Evolutionary conservation across 805 yeast genomes (phyloP), one percentile per base, ranked within the genome.

Genomic region (Kodamaea laetipori): DNA sequence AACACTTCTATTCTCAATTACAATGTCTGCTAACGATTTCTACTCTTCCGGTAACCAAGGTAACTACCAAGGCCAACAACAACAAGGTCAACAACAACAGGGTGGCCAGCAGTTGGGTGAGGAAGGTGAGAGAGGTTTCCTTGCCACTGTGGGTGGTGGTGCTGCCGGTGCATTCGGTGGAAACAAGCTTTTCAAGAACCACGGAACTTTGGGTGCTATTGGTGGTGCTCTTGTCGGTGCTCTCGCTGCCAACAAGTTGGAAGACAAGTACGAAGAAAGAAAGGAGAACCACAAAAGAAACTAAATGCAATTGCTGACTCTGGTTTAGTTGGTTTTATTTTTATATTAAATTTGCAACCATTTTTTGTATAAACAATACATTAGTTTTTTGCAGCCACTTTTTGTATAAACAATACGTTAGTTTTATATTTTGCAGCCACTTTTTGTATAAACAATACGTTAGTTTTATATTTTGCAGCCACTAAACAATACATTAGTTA

Each of bases 151-250:
- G 11, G 63, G 50, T 9, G 66, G 65, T n/a, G 65, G 62, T 40
- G 64, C 60, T 9, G 63, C 62, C 11, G 66, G 66, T 39, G 65
- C 57, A 9, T 55, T 43, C 28, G 64, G 58, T 23, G 66, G 66
- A 24, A 48, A 51, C 33, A 61, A 61, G 51, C 15, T 61, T 31
- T 60, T 61, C 12, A 34, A 39, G 36, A 46, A 47, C 45, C 66
- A 61, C 50, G 50, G 57, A 17, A 60, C 61, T 11, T 43, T 61
- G 11, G 66, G 66, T n/a, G 56, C 56, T 18, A 52, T 61, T 41
- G 61, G 54, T 15, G 66, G 66, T 43, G 66, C 63, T 34, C 35
- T 60, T 35, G 50, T 55, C 5, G 66, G 66, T 24, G 64, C 66
- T 12, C 43, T 60, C 39, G 60, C 56, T 26, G 66, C 64, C 37